Percentiles rank a stretch among this genome's conserved stretches.
phyloP scores from a whole-genome alignment of 2,329 filamentous ascomycete species.

The Phaeosphaeria sp. region DNA sequence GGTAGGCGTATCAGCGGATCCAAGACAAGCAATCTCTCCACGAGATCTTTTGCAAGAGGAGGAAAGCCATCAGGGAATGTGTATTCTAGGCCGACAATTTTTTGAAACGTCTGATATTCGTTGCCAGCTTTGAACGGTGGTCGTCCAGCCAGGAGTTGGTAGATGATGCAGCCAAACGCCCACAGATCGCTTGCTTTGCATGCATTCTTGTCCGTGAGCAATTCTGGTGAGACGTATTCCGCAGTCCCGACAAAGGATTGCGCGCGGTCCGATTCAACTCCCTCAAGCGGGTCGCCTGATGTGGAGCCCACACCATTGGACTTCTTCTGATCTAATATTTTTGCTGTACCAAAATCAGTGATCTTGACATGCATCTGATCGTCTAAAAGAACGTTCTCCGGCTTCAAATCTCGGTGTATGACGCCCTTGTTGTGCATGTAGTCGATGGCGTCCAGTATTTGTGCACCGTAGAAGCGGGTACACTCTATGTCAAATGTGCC shows the following conservation, averaged over 20 bases:
- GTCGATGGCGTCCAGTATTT: slow-evolving; percentile 94
- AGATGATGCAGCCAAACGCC: slow-evolving; percentile 98
- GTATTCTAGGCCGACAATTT: slow-evolving; percentile 94
- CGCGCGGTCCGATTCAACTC: slow-evolving; percentile 73
- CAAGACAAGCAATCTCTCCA: slow-evolving; percentile 87
- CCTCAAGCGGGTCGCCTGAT: slow-evolving; percentile 60
- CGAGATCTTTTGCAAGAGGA: slow-evolving; percentile 81
- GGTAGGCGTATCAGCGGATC: slow-evolving; percentile 85
- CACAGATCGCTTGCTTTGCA: slow-evolving; percentile 98
- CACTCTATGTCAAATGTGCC: slow-evolving; percentile 95
- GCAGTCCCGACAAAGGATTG: slow-evolving; percentile 97
- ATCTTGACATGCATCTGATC: slow-evolving; percentile 98
- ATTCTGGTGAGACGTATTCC: slow-evolving; percentile 96
- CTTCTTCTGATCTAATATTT: slow-evolving; percentile 72
- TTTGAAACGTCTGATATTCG: slow-evolving; percentile 97
- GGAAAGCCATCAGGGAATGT: slow-evolving; percentile 92
- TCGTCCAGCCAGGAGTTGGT: slow-evolving; percentile 92
- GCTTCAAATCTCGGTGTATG: slow-evolving; percentile 95
- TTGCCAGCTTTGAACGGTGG: slow-evolving; percentile 96
- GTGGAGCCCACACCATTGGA: slow-evolving; percentile 49
- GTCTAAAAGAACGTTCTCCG: slow-evolving; percentile 94
- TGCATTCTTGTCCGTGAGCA: slow-evolving; percentile 95
- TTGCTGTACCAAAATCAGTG: slow-evolving; percentile 98
- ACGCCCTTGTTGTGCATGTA: slow-evolving; percentile 98
- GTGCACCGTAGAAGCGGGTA: slow-evolving; percentile 89